Evolutionary conservation across 2,329 filamentous ascomycete species (phyloP).

Genomic region (Zalaria obscura): DNA sequence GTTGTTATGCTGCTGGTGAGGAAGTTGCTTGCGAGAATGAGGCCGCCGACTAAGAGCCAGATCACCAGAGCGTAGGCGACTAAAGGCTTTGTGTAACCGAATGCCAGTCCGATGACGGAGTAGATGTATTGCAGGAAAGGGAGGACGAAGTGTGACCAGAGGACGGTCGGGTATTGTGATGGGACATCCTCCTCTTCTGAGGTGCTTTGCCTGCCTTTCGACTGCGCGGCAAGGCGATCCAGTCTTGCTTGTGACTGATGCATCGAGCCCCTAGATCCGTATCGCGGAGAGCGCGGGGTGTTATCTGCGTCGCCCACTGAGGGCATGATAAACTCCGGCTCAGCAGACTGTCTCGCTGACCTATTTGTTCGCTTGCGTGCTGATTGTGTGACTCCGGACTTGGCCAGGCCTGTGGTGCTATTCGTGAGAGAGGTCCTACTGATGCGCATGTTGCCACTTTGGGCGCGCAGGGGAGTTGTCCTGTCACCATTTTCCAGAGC

Average conservation of each 20-base stretch:
- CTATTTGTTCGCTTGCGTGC: not conserved
- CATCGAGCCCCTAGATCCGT: not conserved
- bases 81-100: constrained; percentile 50
- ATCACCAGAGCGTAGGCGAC: constrained; percentile 47
- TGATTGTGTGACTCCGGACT: not conserved
- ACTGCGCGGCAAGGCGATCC: constrained; percentile 4
- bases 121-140: constrained; percentile 34
- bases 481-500: not conserved
- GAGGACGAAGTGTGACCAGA: constrained; percentile 18
- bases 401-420: not conserved
- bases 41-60: constrained; percentile 44
- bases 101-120: constrained; percentile 43
- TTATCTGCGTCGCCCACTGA: not conserved
- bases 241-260: constrained; percentile 2
- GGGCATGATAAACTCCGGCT: constrained; percentile 4
- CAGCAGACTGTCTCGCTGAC: not conserved
- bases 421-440: too few relatives aligned
- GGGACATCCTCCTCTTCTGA: constrained; percentile 4
- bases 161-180: constrained; percentile 5
- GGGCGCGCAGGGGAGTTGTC: too few relatives aligned
- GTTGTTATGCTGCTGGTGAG: constrained; percentile 45
- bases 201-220: constrained; percentile 12
- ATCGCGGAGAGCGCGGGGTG: not conserved
- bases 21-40: constrained; percentile 48
- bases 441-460: too few relatives aligned